Conservation (phyloP, 768 basidiomycete species). For the Aureoboletus auriporus region DNA sequence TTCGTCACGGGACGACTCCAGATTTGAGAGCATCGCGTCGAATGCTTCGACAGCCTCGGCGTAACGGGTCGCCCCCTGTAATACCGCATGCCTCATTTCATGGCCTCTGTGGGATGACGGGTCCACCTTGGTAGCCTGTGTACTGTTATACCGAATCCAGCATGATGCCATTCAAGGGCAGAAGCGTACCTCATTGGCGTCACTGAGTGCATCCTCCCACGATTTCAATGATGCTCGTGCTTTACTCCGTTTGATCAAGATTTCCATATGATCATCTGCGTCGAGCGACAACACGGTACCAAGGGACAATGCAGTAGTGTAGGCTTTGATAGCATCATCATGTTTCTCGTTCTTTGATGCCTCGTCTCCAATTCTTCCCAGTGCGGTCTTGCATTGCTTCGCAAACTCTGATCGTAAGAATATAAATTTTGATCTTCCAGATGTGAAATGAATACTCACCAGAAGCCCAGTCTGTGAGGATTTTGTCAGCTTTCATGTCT, state of each 20-base stretch:
- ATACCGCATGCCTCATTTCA: too few relatives aligned
- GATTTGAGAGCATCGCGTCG: neutral
- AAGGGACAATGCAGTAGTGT: neutral
- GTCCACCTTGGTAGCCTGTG: too few relatives aligned
- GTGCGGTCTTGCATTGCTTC: neutral
- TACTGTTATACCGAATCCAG: too few relatives aligned
- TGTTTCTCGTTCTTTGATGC: neutral
- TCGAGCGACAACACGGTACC: neutral
- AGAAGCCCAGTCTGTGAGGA: too few relatives aligned
- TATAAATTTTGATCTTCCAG: too few relatives aligned
- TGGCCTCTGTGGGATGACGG: too few relatives aligned
- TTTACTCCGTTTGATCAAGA: neutral
- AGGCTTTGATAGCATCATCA: neutral
- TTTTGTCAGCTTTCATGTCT: too few relatives aligned
- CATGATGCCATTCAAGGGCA: too few relatives aligned
- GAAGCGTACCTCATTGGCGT: neutral
- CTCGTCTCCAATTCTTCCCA: neutral
- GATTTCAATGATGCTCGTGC: neutral
- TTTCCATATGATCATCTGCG: neutral
- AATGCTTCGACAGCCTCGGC: neutral
- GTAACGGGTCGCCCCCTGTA: too few relatives aligned
- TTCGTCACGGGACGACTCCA: neutral
- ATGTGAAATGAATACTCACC: too few relatives aligned
- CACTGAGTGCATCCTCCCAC: neutral
- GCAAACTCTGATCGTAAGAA: neutral